Percentiles rank a stretch among this genome's conserved stretches.
phyloP scores from a whole-genome alignment of 768 basidiomycete genomes.

The Vararia minispora region DNA sequence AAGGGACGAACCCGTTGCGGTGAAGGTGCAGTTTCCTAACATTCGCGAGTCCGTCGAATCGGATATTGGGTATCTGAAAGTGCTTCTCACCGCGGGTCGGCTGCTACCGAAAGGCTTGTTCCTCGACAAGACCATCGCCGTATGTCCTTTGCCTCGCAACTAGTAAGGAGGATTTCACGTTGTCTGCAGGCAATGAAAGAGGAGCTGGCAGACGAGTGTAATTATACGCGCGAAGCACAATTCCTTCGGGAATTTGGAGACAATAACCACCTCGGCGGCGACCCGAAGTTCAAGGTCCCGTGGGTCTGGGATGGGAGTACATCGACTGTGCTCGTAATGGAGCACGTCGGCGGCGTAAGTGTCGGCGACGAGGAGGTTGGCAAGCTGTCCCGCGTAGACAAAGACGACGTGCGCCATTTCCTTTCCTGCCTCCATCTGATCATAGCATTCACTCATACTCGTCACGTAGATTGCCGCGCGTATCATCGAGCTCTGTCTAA shows the following conservation, averaged over 20 bases:
- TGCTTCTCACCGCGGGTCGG: constrained; percentile 69
- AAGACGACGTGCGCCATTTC: constrained; percentile 52
- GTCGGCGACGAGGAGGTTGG: constrained; percentile 55
- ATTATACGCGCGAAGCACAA: constrained; percentile 76
- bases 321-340: constrained; percentile 80
- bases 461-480: constrained; percentile 62
- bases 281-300: constrained; percentile 70
- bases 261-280: constrained; percentile 36
- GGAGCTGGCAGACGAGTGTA: constrained; percentile 87
- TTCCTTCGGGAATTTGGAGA: constrained; percentile 54
- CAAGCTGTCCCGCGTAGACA: constrained; percentile 47
- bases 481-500: constrained; percentile 77
- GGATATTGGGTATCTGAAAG: constrained; percentile 77
- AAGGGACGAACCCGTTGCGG: constrained; percentile 47
- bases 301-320: constrained; percentile 81
- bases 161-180: background rate
- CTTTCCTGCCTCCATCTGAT: background rate
- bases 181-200: constrained; percentile 66
- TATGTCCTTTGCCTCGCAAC: constrained; percentile 17
- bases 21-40: constrained; percentile 94
- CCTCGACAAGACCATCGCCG: constrained; percentile 77
- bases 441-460: background rate
- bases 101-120: constrained; percentile 85
- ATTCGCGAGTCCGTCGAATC: constrained; percentile 78
- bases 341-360: constrained; percentile 68